These are phyloP conservation scores for Solanum clarkiae DNA, from an alignment of 257 asterid genomes.

Conservation along the genomic window DNA sequence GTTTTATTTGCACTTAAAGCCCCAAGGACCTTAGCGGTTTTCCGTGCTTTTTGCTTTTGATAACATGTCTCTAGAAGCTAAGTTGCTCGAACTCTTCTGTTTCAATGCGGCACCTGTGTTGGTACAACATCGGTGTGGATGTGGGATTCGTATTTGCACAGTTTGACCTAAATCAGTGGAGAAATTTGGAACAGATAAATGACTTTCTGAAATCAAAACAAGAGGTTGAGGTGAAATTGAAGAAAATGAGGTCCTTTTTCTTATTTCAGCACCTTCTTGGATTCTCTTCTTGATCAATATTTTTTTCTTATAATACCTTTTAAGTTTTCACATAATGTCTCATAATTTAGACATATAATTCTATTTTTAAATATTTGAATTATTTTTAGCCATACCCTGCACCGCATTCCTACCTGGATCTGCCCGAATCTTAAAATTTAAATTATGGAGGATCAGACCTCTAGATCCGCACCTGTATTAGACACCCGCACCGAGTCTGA, in stretches of 20 bases:
- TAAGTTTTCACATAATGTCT: neutral
- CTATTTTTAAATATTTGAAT: neutral
- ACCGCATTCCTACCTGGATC: neutral
- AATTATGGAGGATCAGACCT: neutral
- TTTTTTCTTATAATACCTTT: too few relatives aligned
- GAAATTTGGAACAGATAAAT: neutral
- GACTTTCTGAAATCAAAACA: neutral
- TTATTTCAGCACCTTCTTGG: too few relatives aligned
- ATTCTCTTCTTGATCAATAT: too few relatives aligned
- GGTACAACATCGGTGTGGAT: neutral
- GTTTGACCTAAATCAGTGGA: neutral
- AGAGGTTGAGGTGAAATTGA: neutral
- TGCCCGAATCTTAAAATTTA: neutral
- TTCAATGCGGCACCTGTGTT: neutral
- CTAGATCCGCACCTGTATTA: neutral
- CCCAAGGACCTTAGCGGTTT: neutral
- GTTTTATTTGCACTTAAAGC: neutral
- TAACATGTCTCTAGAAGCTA: neutral
- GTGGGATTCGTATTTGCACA: neutral
- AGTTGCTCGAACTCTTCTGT: neutral
- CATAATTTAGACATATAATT: neutral
- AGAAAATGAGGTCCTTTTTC: neutral
- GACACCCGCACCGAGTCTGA: neutral
- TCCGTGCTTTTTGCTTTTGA: neutral
- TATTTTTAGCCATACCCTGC: neutral